A percentile compares a stretch with the other conserved stretches of the same genome.
phyloP scores from a whole-genome alignment of 257 asterid species.

The Nyctanthes arbortristis region DNA sequence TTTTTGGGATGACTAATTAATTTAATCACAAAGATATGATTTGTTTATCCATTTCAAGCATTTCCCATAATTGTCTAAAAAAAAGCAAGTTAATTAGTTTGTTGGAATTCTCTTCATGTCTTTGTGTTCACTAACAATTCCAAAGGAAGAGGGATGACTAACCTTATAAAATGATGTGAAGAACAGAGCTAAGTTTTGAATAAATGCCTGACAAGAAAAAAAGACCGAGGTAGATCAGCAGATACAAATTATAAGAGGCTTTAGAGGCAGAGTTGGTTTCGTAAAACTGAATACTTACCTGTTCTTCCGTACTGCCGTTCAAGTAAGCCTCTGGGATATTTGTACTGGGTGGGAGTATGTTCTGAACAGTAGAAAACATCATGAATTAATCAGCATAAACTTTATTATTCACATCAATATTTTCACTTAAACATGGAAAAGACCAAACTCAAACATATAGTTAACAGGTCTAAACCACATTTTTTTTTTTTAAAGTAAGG shows the following conservation, averaged over 20 bases:
- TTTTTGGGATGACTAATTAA: too few species aligned
- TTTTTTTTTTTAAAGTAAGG: too few species aligned
- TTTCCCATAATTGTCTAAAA: constrained; percentile 4
- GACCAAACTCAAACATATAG: background rate
- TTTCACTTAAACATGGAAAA: constrained; percentile 7
- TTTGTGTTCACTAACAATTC: background rate
- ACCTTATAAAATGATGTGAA: constrained; percentile 96
- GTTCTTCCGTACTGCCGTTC: constrained; percentile 84
- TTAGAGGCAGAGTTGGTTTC: background rate
- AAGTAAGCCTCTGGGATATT: constrained; percentile 81
- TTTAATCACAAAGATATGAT: background rate
- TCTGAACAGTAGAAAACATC: constrained; percentile 38
- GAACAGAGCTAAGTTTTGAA: constrained; percentile 92
- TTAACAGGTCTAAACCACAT: background rate
- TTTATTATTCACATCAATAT: constrained; percentile 10
- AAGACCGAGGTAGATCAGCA: constrained; percentile 13
- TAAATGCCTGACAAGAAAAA: constrained; percentile 67
- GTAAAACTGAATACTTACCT: constrained; percentile 48
- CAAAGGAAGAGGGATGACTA: constrained; percentile 11
- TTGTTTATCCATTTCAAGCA: background rate
- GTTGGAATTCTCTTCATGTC: background rate
- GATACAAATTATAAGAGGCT: constrained; percentile 1
- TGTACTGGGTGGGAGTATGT: constrained; percentile 64
- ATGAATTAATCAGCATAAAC: constrained; percentile 21
- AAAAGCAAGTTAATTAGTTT: constrained; percentile 6